Conservation (phyloP, 2,329 filamentous ascomycete species). For the Alternaria hordeiaustralica region DNA sequence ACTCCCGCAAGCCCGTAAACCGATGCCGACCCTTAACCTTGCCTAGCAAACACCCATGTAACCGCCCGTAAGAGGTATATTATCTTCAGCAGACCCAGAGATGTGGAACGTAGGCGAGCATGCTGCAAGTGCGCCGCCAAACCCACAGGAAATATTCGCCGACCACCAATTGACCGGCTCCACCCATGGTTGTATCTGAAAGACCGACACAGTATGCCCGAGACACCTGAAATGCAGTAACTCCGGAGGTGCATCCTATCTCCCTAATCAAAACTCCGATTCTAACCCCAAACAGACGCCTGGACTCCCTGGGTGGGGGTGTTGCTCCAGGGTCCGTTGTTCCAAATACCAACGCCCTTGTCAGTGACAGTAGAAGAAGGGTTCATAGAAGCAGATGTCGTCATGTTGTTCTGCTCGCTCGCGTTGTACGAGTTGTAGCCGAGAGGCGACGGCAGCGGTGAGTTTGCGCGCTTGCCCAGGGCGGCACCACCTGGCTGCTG, state of each 20-base stretch:
- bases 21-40: constrained; percentile 31
- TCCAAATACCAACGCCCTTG: constrained; percentile 66
- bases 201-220: constrained; percentile 49
- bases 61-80: constrained; percentile 39
- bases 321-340: constrained; percentile 84
- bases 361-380: constrained; percentile 56
- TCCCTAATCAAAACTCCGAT: constrained; percentile 43
- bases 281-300: constrained; percentile 91
- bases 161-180: constrained; percentile 29
- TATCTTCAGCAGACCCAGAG: constrained; percentile 35
- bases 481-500: constrained; percentile 64
- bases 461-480: constrained; percentile 82
- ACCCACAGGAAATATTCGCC: constrained; percentile 45
- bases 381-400: constrained; percentile 64
- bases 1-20: constrained; percentile 34
- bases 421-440: constrained; percentile 68
- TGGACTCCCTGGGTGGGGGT: constrained; percentile 75
- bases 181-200: constrained; percentile 38
- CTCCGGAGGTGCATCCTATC: constrained; percentile 50
- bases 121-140: constrained; percentile 35
- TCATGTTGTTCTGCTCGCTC: constrained; percentile 58
- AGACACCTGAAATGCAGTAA: constrained; percentile 54
- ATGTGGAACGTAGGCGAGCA: constrained; percentile 44
- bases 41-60: constrained; percentile 41
- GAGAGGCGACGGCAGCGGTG: constrained; percentile 87